Conservation (phyloP, 1,284 basidiomycete species). For the Ceratobasidium sp. region DNA sequence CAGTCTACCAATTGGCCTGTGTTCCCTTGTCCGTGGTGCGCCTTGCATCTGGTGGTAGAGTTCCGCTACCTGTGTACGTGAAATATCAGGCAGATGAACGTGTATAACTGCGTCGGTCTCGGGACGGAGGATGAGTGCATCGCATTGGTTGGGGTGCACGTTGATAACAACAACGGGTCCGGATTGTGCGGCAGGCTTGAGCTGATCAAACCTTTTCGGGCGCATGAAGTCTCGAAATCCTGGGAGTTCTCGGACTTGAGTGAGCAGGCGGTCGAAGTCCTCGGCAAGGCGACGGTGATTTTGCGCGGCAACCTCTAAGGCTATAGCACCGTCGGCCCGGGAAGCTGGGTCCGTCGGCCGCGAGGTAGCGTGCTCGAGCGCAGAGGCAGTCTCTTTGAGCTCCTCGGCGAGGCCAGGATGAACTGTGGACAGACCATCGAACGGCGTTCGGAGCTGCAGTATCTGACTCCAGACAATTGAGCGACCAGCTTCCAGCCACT, state of each 20-base stretch:
- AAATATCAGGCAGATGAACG: not conserved
- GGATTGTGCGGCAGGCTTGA: not conserved
- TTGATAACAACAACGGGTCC: not conserved
- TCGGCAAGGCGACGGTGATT: not conserved
- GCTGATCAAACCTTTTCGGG: not conserved
- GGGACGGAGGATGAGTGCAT: not conserved
- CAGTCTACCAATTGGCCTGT: not conserved
- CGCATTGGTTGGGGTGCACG: not conserved
- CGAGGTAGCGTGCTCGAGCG: not conserved
- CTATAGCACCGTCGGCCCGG: not conserved
- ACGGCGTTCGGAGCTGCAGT: no score
- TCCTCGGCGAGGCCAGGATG: not conserved
- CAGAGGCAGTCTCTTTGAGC: not conserved
- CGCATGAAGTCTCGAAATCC: not conserved
- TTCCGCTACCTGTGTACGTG: not conserved
- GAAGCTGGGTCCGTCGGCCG: no score
- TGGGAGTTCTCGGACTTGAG: not conserved
- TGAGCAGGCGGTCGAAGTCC: not conserved
- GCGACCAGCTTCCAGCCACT: not conserved
- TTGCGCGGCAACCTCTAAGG: no score
- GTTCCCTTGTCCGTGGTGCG: no score
- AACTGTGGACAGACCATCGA: not conserved
- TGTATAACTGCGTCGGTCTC: not conserved
- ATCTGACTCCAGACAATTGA: no score
- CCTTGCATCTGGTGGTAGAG: not conserved